A percentile compares a stretch with the other conserved stretches of the same genome.
phyloP scores from a whole-genome alignment of 192 early-diverging fungal species.

The Martensiomyces pterosporus region DNA sequence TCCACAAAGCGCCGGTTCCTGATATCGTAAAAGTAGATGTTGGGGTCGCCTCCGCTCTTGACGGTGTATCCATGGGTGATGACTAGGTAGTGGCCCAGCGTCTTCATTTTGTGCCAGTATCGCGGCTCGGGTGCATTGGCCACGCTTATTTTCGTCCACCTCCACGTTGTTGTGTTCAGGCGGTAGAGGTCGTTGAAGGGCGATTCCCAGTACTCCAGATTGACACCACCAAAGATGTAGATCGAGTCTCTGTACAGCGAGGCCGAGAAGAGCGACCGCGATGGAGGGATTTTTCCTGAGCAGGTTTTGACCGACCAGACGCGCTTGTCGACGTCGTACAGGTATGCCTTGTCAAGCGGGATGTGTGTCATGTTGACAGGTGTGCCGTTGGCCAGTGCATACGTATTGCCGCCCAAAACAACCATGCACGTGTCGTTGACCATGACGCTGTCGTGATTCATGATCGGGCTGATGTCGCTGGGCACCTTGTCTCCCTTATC shows the following conservation, averaged over 20 bases:
- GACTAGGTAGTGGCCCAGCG: conserved; percentile 29
- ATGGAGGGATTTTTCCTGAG: conserved; percentile 24
- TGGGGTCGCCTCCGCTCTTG: background rate
- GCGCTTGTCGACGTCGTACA: conserved; percentile 35
- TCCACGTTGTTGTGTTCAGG: conserved; percentile 31
- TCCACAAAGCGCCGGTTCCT: conserved; percentile 20
- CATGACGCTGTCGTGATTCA: conserved; percentile 28
- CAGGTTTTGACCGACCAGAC: conserved; percentile 24
- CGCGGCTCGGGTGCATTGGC: conserved; percentile 23
- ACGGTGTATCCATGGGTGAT: conserved; percentile 37
- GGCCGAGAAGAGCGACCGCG: conserved; percentile 21
- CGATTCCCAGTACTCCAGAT: conserved; percentile 17
- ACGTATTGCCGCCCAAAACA: conserved; percentile 27
- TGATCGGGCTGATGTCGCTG: conserved; percentile 5
- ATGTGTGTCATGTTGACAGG: too few relatives aligned
- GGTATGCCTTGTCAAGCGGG: conserved; percentile 17
- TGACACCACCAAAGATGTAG: conserved; percentile 39
- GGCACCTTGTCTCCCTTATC: conserved; percentile 28
- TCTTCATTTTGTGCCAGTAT: conserved; percentile 44
- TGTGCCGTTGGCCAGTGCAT: too few relatives aligned
- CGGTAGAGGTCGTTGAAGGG: conserved; percentile 33
- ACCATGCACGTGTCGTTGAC: conserved; percentile 40
- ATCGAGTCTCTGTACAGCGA: conserved; percentile 17
- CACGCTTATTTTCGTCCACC: conserved; percentile 30
- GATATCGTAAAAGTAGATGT: conserved; percentile 47